These are phyloP conservation scores for Apiotrichum porosum DNA, from an alignment of 1,284 basidiomycete genomes.

Conservation along the genomic window DNA sequence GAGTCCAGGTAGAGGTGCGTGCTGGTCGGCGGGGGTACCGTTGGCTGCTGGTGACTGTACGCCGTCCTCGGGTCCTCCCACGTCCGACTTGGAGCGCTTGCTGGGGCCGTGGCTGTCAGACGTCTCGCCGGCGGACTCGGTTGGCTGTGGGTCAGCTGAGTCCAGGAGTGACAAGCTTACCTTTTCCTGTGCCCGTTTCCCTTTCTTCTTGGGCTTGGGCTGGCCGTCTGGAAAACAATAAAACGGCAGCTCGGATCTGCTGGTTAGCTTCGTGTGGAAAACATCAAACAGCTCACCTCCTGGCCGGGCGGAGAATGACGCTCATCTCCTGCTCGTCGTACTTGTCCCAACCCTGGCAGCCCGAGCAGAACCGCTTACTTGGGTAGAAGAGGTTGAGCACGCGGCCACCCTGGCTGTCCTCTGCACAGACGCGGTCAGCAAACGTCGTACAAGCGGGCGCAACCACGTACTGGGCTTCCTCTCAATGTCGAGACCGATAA, in stretches of 20 bases:
- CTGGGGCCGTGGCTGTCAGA: conserved; percentile 36
- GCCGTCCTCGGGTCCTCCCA: no score
- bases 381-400: conserved; percentile 95
- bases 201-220: conserved; percentile 45
- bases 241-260: conserved; percentile 38
- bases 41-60: background rate
- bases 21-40: background rate
- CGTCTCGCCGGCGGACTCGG: conserved; percentile 27
- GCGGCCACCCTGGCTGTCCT: conserved; percentile 50
- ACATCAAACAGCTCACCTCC: conserved; percentile 58
- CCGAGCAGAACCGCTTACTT: conserved; percentile 90
- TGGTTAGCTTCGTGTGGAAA: background rate
- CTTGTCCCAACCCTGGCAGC: conserved; percentile 93
- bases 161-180: no score
- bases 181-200: conserved; percentile 37
- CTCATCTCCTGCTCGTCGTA: conserved; percentile 92
- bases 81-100: conserved; percentile 40
- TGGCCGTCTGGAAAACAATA: conserved; percentile 45
- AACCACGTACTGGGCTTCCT: conserved; percentile 71
- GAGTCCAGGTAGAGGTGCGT: background rate
- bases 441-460: no score
- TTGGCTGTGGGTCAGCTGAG: no score
- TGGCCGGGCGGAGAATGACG: conserved; percentile 89
- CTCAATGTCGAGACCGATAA: conserved; percentile 90
- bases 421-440: conserved; percentile 29